A percentile compares a stretch with the other conserved stretches of the same genome.
Evolutionary conservation across 192 early-diverging fungal genomes (phyloP).

Genomic region (Chytriomyces hyalinus): DNA sequence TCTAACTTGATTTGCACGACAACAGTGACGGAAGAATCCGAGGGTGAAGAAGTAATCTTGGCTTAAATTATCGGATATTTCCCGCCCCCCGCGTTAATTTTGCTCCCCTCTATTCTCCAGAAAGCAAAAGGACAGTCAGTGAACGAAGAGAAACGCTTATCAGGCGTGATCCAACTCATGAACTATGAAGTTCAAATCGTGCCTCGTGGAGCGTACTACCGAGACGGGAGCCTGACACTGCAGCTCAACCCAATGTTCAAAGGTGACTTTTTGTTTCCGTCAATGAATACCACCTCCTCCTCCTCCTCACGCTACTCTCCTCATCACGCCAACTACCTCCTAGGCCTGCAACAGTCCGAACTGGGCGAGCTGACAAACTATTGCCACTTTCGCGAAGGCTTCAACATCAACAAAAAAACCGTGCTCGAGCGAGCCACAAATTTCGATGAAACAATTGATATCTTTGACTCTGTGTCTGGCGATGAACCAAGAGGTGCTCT

Average conservation of each 20-base stretch:
- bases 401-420: slow-evolving; percentile 52
- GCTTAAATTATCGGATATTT: neutral
- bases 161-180: slow-evolving; percentile 53
- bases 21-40: slow-evolving; percentile 21
- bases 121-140: slow-evolving; percentile 39
- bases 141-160: slow-evolving; percentile 58
- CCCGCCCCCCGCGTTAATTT: neutral
- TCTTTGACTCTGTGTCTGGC: slow-evolving; percentile 55
- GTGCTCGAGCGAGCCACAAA: slow-evolving; percentile 50
- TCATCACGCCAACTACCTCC: slow-evolving; percentile 10
- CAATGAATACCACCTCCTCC: neutral
- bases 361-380: slow-evolving; percentile 56
- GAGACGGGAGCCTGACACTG: slow-evolving; percentile 49
- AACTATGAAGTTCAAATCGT: slow-evolving; percentile 60
- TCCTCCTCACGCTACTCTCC: neutral
- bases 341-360: slow-evolving; percentile 48
- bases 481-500: slow-evolving; percentile 57
- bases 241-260: slow-evolving; percentile 49
- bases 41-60: slow-evolving; percentile 39
- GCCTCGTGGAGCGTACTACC: slow-evolving; percentile 58
- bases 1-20: neutral
- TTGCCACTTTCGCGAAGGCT: slow-evolving; percentile 62
- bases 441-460: slow-evolving; percentile 61
- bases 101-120: neutral
- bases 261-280: slow-evolving; percentile 35